Base-by-base conservation (phyloP, 2,329 filamentous ascomycete genomes). In the Alternaria dauci region DNA sequence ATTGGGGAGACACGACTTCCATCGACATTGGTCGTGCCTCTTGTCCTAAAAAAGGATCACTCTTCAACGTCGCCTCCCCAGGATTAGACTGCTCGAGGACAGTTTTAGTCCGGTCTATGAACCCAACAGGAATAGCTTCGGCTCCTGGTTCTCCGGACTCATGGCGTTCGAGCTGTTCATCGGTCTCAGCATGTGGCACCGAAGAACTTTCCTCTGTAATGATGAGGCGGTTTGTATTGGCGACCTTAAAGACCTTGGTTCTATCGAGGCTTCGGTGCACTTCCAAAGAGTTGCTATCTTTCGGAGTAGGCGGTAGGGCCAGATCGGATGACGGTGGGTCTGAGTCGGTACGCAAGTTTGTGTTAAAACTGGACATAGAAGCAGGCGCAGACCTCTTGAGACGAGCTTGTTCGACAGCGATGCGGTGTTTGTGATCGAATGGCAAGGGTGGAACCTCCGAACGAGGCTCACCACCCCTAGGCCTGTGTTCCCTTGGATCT, bases 321-420 rank as follows among this genome's bases (percentile, higher is more conserved):
- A 78, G 75, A 59, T 82, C 81, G 2, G 81, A 83, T 1, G 81
- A 82, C 14, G 79, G 78, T 6, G 75, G 71, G 14, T 80, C 77
- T 1, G 74, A 73, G 43, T 81, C 78, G 5, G 76, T 77, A 55
- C 78, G 74, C 48, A 67, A 63, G 41, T 71, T 75, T 14, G 65
- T 74, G 20, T 69, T 75, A 18, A 69, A 65, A 53, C 75, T 76
- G n/a, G 72, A 77, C 41, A 67, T 54, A 2, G 75, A 76, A 18
- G 64, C 70, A 50, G 72, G 68, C 6, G 52, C 60, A 32, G 69
- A 68, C 23, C 55, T 71, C 39, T 67, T 47, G 47, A 58, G 59
- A 26, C 70, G 71, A 63, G 63, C 59, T 28, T 70, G 69, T 39
- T 71, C 65, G 8, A 66, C 53, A 44, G 66, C 66, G 38, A 66